Evolutionary conservation across 495 filamentous ascomycete species (phyloP), one percentile per base, ranked within the genome.

Genomic region (Pseudevernia furfuracea): DNA sequence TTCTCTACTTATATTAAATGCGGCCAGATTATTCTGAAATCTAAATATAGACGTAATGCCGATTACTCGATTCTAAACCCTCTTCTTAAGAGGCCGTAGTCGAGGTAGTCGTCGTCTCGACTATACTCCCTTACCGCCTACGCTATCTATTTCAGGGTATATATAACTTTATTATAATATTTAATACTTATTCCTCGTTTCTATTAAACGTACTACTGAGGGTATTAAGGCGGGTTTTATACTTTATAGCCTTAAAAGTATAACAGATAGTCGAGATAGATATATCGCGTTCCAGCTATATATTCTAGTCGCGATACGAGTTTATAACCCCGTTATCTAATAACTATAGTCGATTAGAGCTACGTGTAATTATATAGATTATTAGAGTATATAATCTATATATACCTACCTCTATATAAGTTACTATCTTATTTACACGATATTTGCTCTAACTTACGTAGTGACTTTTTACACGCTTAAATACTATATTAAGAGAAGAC

Each of bases 391-490:
- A 57, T 11, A 57, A 34, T 57, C 28, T 34, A 11, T 11, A 57
- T 57, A 11, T 21, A 28, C 53, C 9, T 11, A 57, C 28, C 53
- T 57, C 28, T 57, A 57, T 10, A 6, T 57, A 11, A 57, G 53
- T 37, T 11, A 57, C 1, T 57, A 57, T 12, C 34, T 57, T 11
- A 36, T 57, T 57, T 57, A 57, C 28, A 57, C 25, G 25, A 34
- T 32, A 34, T 15, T 57, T 57, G 25, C 15, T 57, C 53, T 57
- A 32, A 57, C 25, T 57, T 32, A 19, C 25, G 10, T 57, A 57
- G 28, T 57, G 28, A 28, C 28, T 57, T 37, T 57, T 57, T 57
- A 57, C 28, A 57, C 53, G 19, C 53, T 34, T 57, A 12, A 57
- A 32, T 57, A 11, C 14, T 57, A 6, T 57, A 4, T 57, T 57